Percentiles rank a stretch among this genome's conserved stretches.
Evolutionary conservation across 371 early-diverging fungal species (phyloP).

Genomic region (Mucor indicus): DNA sequence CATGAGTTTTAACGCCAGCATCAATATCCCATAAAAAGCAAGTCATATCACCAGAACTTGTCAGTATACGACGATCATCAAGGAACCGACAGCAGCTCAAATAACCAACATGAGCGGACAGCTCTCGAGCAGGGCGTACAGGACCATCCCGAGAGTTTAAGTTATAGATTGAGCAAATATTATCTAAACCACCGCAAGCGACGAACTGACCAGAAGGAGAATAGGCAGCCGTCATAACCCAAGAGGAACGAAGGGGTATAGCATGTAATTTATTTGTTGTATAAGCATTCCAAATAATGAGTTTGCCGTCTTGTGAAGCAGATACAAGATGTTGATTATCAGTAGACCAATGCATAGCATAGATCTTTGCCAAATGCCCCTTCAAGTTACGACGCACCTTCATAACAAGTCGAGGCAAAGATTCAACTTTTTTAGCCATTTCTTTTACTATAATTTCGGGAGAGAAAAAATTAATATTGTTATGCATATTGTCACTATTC

Average conservation of each 20-base stretch:
- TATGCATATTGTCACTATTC: no score
- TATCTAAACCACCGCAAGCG: constrained; percentile 97
- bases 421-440: constrained; percentile 64
- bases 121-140: constrained; percentile 90
- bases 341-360: constrained; percentile 98
- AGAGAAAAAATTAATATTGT: not conserved
- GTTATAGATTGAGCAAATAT: constrained; percentile 95
- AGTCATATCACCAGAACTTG: constrained; percentile 94
- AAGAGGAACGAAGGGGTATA: constrained; percentile 97
- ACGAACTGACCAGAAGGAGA: constrained; percentile 95
- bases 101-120: constrained; percentile 96
- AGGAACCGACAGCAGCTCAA: constrained; percentile 92
- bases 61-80: constrained; percentile 91
- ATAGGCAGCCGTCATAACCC: constrained; percentile 99
- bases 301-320: constrained; percentile 98
- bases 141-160: constrained; percentile 83
- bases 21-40: constrained; percentile 99
- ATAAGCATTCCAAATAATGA: constrained; percentile 97
- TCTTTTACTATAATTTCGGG: constrained; percentile 2
- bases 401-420: constrained; percentile 90
- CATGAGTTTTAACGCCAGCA: constrained; percentile 88
- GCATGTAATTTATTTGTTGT: constrained; percentile 97
- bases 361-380: constrained; percentile 97
- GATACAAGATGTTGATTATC: constrained; percentile 93
- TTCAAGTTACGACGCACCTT: constrained; percentile 92